Base-by-base conservation (phyloP, 192 early-diverging fungal genomes). In the Linnemannia exigua region DNA sequence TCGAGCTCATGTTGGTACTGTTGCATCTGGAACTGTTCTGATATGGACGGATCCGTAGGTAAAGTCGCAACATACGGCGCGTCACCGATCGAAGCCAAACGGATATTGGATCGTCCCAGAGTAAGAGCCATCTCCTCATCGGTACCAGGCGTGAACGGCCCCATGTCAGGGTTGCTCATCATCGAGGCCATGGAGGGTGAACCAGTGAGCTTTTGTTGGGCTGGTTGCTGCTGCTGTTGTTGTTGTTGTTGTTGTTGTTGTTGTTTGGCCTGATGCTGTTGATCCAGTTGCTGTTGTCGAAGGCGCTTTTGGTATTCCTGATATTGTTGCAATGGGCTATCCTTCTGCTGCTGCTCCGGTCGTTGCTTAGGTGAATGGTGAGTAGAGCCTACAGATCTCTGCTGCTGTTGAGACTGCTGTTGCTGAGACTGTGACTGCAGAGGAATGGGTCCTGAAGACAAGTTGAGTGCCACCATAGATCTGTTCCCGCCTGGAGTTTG, bases 1-100 rank as follows among this genome's bases (percentile, higher is more conserved):
- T 79, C 73, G 6, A 85, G 47, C 15, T 85, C 77, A 14, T 19
- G 77, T 22, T 85, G 73, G 67, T 84, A 67, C 14, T 74, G 70
- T 35, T 79, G 73, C 33, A 46, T 33, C 12, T 75, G 77, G 28
- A 52, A 47, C 33, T 85, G 67, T 22, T 71, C 77, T 14, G 72
- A 33, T 1, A 38, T 46, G 11, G 73, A 19, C 11, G 72, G 20
- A 17, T 46, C 44, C 33, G 70, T 20, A 3, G 67, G 44, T 12
- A 71, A 31, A 31, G 54, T n/a, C 15, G 67, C 31, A 37, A 66
- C 54, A 54, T 79, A 50, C 5, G 70, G 8, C 20, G 54, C 44
- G 6, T 33, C 67, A 20, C 72, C 48, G 7, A 75, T 33, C 3
- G 76, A 70, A 5, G 76, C 37, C 1, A 54, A 19, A 11, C 82